Evolutionary conservation across 306 rosid genomes (phyloP).

Genomic region (Prunus padus): DNA sequence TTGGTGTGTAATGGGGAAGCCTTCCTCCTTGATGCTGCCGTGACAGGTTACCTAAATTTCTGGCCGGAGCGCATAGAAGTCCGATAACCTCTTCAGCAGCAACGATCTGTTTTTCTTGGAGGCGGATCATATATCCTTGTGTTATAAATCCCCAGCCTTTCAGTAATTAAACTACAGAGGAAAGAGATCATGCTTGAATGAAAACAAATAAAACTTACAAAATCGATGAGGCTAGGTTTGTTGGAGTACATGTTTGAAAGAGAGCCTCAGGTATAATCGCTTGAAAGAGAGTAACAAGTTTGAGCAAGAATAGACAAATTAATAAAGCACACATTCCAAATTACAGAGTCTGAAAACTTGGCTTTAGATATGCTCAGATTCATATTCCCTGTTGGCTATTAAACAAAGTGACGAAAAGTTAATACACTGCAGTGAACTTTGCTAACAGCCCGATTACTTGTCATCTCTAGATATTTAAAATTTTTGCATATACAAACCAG

Average conservation of each 20-base stretch:
- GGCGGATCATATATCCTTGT: constrained; percentile 15
- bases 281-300: background rate
- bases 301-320: background rate
- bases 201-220: constrained; percentile 32
- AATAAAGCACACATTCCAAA: background rate
- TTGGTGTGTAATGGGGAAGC: constrained; percentile 45
- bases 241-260: constrained; percentile 58
- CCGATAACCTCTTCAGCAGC: constrained; percentile 60
- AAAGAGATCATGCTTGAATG: background rate
- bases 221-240: constrained; percentile 51
- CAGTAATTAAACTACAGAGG: background rate
- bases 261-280: constrained; percentile 81
- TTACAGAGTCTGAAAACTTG: background rate
- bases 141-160: constrained; percentile 14
- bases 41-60: constrained; percentile 15
- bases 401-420: background rate
- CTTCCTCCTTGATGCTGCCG: constrained; percentile 22
- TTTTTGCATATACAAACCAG: background rate
- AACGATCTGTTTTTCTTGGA: constrained; percentile 55
- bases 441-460: background rate
- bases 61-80: constrained; percentile 58
- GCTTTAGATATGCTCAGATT: background rate
- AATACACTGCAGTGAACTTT: background rate
- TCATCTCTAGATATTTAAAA: background rate
- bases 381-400: background rate